Evolutionary conservation across 73 alveolate species (phyloP).

Genomic region (Paramecium pentaurelia): DNA sequence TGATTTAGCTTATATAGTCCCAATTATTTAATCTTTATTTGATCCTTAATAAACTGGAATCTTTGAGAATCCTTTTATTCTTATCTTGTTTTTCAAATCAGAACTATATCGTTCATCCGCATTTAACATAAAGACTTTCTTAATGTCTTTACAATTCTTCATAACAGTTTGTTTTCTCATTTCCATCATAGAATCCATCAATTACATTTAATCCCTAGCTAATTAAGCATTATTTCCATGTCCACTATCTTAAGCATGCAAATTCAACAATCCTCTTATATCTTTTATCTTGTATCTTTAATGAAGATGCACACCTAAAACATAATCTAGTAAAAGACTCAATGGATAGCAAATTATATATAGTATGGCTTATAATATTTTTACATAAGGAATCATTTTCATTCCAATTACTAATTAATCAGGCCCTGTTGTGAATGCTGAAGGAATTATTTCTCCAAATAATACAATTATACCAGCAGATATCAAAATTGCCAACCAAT

Average conservation of each 20-base stretch:
- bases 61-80: constrained; percentile 68
- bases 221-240: constrained; percentile 58
- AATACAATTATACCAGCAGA: constrained; percentile 85
- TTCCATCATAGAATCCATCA: constrained; percentile 67
- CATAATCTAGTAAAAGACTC: constrained; percentile 73
- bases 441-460: constrained; percentile 97
- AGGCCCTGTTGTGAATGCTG: constrained; percentile 97
- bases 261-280: constrained; percentile 72
- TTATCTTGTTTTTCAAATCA: constrained; percentile 58
- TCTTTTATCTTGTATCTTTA: constrained; percentile 72
- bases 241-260: constrained; percentile 66
- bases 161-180: constrained; percentile 60
- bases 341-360: constrained; percentile 75
- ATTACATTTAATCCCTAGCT: constrained; percentile 54
- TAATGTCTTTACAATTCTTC: constrained; percentile 65
- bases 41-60: constrained; percentile 70
- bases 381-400: constrained; percentile 76
- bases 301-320: constrained; percentile 75
- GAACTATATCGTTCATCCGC: constrained; percentile 54
- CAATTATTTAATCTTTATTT: constrained; percentile 57
- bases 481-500: constrained; percentile 86
- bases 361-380: constrained; percentile 54
- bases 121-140: constrained; percentile 60
- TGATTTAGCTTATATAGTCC: constrained; percentile 61
- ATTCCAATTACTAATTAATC: constrained; percentile 89